These are phyloP conservation scores for Notholithocarpus densiflorus DNA, from an alignment of 306 rosid species.

Conservation along the genomic window DNA sequence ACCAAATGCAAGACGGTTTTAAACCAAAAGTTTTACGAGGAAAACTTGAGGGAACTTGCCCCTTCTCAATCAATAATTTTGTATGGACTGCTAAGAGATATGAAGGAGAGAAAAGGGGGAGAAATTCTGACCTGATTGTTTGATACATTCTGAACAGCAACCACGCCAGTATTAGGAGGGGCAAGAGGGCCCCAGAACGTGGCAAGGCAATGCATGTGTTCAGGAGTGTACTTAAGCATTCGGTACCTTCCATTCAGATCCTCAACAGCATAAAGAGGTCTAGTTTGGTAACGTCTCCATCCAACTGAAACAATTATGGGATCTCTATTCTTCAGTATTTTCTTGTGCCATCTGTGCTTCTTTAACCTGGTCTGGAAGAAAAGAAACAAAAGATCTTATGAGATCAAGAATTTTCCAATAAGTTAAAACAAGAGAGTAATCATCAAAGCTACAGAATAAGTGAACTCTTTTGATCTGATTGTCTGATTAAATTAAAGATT, in stretches of 20 bases:
- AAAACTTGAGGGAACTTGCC: background rate
- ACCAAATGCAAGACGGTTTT: too few relatives aligned
- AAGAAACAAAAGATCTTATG: background rate
- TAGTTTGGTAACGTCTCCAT: constrained; percentile 97
- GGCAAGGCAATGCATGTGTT: constrained; percentile 92
- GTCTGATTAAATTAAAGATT: background rate
- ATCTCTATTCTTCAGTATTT: constrained; percentile 84
- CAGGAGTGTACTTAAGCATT: constrained; percentile 95
- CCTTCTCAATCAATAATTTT: background rate
- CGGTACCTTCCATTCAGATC: constrained; percentile 85
- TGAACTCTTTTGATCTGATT: background rate
- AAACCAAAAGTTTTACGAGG: background rate
- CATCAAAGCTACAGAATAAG: background rate
- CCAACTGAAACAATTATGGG: constrained; percentile 87
- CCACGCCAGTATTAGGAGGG: constrained; percentile 86
- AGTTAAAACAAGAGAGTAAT: background rate
- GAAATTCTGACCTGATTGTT: constrained; percentile 60
- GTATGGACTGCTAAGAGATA: background rate
- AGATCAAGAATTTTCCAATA: background rate
- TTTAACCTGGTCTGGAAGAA: constrained; percentile 77
- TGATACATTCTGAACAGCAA: constrained; percentile 80
- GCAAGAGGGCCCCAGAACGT: constrained; percentile 97
- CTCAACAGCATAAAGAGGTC: constrained; percentile 84
- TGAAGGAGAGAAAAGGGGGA: constrained; percentile 3
- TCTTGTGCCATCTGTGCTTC: constrained; percentile 93